Percentiles rank a stretch among this genome's conserved stretches.
Conservation (phyloP, 225 moss, liverwort and hornwort species). For the Marchantia polymorpha region DNA sequence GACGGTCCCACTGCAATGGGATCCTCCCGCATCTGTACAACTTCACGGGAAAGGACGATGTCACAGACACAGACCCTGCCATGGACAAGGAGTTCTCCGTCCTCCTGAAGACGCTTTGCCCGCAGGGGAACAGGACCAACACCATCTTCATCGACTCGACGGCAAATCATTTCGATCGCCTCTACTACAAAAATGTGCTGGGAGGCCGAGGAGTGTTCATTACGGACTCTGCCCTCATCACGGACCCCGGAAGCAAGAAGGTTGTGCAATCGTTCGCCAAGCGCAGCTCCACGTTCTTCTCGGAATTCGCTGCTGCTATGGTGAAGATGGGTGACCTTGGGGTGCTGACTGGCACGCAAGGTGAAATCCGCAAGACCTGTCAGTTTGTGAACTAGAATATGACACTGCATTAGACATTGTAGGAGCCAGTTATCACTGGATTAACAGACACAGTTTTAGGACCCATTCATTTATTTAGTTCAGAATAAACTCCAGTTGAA, state of each 20-base stretch:
- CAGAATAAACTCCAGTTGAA: no score
- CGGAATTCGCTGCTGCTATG: constrained; percentile 27
- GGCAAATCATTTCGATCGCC: constrained; percentile 13
- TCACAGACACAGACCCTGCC: constrained; percentile 31
- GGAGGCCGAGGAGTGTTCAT: constrained; percentile 22
- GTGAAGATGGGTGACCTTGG: constrained; percentile 33
- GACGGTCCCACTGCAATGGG: constrained; percentile 42
- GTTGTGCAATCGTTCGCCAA: background rate
- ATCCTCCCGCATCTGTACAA: constrained; percentile 47
- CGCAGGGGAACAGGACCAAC: constrained; percentile 24
- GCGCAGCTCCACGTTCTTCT: constrained; percentile 10
- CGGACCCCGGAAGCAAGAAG: background rate
- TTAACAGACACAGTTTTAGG: no score
- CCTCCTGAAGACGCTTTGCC: constrained; percentile 44
- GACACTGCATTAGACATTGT: no score
- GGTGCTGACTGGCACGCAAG: background rate
- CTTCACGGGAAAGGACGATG: constrained; percentile 26
- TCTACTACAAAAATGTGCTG: constrained; percentile 30
- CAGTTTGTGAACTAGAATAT: constrained; percentile 10
- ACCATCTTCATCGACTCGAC: constrained; percentile 27
- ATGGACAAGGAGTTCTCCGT: constrained; percentile 41
- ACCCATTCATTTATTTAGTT: no score
- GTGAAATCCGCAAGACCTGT: constrained; percentile 29
- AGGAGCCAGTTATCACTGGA: no score
- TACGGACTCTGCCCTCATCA: constrained; percentile 28